Evolutionary conservation across 306 rosid genomes (phyloP).

Genomic region (Vicia faba): DNA sequence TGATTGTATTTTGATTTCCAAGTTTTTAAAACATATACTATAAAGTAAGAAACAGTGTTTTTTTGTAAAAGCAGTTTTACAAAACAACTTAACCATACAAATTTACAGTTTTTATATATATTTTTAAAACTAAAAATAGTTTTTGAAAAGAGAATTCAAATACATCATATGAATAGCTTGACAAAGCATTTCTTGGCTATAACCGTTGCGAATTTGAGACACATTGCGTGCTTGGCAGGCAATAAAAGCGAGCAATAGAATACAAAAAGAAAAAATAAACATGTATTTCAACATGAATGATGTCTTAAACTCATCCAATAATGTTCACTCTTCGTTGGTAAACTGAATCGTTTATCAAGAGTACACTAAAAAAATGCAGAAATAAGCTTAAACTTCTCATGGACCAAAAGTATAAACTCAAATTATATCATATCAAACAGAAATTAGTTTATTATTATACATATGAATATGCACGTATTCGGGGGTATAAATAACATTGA

Average conservation of each 20-base stretch:
- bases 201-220: background rate
- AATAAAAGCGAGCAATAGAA: slow-evolving; percentile 1
- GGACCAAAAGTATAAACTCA: slow-evolving; percentile 12
- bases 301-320: background rate
- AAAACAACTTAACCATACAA: background rate
- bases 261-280: background rate
- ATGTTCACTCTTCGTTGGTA: slow-evolving; percentile 12
- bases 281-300: background rate
- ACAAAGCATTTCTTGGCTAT: slow-evolving; percentile 8
- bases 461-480: slow-evolving; percentile 37
- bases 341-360: slow-evolving; percentile 15
- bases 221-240: slow-evolving; percentile 6
- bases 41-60: background rate
- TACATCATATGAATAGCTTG: background rate
- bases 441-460: slow-evolving; percentile 30
- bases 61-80: background rate
- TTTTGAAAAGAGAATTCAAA: background rate
- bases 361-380: slow-evolving; percentile 1
- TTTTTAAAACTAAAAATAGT: background rate
- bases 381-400: slow-evolving; percentile 24
- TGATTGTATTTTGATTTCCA: background rate
- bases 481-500: slow-evolving; percentile 6
- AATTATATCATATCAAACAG: slow-evolving; percentile 31
- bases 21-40: too few relatives aligned
- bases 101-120: background rate